phyloP scores from a whole-genome alignment of 371 early-diverging fungal species.

The Rhizopus microsporus region DNA sequence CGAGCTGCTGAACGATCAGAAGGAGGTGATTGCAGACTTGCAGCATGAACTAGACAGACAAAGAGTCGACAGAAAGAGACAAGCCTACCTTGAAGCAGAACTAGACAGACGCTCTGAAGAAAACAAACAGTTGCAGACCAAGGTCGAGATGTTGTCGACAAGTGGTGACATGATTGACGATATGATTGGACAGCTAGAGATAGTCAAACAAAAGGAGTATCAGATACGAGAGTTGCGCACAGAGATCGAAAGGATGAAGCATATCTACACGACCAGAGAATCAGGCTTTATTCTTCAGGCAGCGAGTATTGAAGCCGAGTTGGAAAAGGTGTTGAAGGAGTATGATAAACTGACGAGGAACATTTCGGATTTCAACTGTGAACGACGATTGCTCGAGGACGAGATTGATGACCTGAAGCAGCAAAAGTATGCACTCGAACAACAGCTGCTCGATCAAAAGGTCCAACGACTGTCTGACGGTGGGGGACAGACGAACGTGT shows the following conservation, averaged over 20 bases:
- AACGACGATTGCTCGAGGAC: conserved; percentile 38
- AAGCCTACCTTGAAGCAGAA: background rate
- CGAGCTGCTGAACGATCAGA: background rate
- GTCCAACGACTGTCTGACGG: conserved; percentile 23
- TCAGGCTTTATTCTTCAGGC: conserved; percentile 36
- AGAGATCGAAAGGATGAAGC: conserved; percentile 18
- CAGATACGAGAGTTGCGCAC: background rate
- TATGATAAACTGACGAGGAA: conserved; percentile 54
- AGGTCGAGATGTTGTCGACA: background rate
- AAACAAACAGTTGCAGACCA: background rate
- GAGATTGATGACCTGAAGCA: conserved; percentile 24
- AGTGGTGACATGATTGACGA: background rate
- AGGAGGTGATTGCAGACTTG: background rate
- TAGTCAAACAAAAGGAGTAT: background rate
- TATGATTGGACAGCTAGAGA: background rate
- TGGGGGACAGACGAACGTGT: conserved; percentile 35
- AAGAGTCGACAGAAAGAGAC: background rate
- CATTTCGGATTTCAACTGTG: conserved; percentile 46
- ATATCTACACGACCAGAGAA: conserved; percentile 38
- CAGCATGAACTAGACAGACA: background rate
- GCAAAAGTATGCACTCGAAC: conserved; percentile 31
- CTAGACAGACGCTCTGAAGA: background rate
- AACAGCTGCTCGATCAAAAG: conserved; percentile 33
- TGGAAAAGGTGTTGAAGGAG: conserved; percentile 45
- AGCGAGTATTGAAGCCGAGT: conserved; percentile 43